Evolutionary conservation across 2,329 filamentous ascomycete species (phyloP).

Genomic region (Ophiocordyceps robertsii): DNA sequence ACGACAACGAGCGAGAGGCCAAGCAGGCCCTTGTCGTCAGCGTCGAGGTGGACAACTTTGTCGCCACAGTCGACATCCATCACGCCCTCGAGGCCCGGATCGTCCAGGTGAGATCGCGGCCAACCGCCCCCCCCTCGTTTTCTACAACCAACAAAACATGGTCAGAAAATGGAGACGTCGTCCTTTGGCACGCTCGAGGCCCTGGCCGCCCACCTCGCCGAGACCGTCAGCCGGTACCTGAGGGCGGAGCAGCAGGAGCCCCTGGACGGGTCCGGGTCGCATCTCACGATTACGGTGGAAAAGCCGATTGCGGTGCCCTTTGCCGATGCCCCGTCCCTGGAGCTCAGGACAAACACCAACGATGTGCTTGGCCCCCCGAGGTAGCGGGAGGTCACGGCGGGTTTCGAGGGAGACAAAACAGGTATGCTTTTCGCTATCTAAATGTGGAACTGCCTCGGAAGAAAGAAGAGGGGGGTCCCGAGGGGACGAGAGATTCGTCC

Average conservation of each 20-base stretch:
- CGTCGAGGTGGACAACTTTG: constrained; percentile 44
- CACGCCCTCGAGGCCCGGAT: constrained; percentile 43
- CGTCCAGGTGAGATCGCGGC: constrained; percentile 36
- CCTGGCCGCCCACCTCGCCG: constrained; percentile 35
- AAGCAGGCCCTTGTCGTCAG: constrained; percentile 55
- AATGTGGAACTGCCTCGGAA: too few species aligned
- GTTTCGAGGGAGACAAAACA: neutral
- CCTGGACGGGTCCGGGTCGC: constrained; percentile 22
- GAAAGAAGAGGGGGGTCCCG: too few species aligned
- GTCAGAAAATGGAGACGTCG: constrained; percentile 39
- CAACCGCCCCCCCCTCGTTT: too few species aligned
- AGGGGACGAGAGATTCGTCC: too few species aligned
- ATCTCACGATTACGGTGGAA: constrained; percentile 48
- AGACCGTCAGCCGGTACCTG: constrained; percentile 31
- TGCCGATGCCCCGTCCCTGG: constrained; percentile 57
- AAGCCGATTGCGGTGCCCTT: constrained; percentile 64
- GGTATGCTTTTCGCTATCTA: neutral
- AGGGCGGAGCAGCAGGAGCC: constrained; percentile 7
- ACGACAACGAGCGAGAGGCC: constrained; percentile 51
- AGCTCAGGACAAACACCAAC: constrained; percentile 24
- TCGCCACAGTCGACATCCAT: constrained; percentile 34
- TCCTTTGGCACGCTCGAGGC: constrained; percentile 52
- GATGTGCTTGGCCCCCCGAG: constrained; percentile 4
- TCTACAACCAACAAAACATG: too few species aligned
- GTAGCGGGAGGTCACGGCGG: too few species aligned